phyloP scores from a whole-genome alignment of 805 yeast genomes.

The Spathaspora sp. region DNA sequence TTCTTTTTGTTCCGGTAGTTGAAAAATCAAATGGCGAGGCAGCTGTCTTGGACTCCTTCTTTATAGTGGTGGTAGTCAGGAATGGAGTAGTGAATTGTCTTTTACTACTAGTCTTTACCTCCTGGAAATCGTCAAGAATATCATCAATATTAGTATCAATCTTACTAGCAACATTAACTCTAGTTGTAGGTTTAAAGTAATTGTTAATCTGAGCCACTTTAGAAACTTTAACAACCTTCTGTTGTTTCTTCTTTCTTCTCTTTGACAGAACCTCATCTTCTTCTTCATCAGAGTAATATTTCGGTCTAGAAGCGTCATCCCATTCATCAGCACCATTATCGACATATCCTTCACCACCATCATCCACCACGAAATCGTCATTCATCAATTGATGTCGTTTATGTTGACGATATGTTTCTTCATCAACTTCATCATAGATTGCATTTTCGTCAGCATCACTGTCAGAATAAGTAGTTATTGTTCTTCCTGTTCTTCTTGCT shows the following conservation, averaged over 20 bases:
- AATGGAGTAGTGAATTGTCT: constrained; percentile 1
- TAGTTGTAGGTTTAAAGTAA: constrained; percentile 45
- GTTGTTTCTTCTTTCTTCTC: constrained; percentile 14
- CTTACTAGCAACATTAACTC: constrained; percentile 29
- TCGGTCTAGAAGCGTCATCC: constrained; percentile 53
- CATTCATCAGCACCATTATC: constrained; percentile 93
- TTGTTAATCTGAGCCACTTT: constrained; percentile 47
- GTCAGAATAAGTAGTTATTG: constrained; percentile 34
- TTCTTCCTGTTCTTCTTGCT: constrained; percentile 58
- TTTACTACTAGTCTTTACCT: constrained; percentile 14
- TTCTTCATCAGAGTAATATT: constrained; percentile 57
- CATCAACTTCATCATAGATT: constrained; percentile 87
- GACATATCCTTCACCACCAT: constrained; percentile 88
- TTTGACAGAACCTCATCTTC: constrained; percentile 26
- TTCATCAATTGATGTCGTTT: constrained; percentile 77
- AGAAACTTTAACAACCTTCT: constrained; percentile 31
- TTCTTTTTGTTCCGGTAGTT: constrained; percentile 19
- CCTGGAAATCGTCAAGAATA: constrained; percentile 54
- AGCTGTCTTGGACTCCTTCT: constrained; percentile 18
- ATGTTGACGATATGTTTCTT: constrained; percentile 68
- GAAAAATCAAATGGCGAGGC: constrained; percentile 19
- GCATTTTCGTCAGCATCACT: constrained; percentile 46
- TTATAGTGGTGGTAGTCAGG: constrained; percentile 8
- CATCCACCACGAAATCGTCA: constrained; percentile 94
- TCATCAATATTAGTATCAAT: constrained; percentile 58